Evolutionary conservation across 257 asterid genomes (phyloP).

Genomic region (Cordia subcordata): DNA sequence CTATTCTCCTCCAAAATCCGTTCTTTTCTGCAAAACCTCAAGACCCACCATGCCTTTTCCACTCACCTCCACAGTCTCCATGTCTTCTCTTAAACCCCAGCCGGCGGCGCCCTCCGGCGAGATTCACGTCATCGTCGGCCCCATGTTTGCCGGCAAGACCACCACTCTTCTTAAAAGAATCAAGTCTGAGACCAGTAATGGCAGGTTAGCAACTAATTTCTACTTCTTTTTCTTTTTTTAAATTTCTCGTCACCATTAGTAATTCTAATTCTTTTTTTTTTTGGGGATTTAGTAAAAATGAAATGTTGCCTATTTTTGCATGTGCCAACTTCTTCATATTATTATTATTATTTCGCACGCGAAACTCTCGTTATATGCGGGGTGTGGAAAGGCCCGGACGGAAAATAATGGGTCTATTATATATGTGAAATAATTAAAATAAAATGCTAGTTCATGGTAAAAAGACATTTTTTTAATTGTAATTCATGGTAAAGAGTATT

Average conservation of each 20-base stretch:
- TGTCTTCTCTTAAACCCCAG: slow-evolving; percentile 30
- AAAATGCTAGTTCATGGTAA: too few relatives aligned
- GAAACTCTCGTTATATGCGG: too few relatives aligned
- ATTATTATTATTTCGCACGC: too few relatives aligned
- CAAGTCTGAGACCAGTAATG: slow-evolving; percentile 63
- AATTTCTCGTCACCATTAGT: background rate
- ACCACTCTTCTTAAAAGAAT: slow-evolving; percentile 85
- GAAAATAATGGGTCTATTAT: too few relatives aligned
- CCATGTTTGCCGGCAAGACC: slow-evolving; percentile 98
- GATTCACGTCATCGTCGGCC: slow-evolving; percentile 89
- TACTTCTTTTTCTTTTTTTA: background rate
- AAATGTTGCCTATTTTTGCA: too few relatives aligned
- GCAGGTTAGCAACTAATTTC: slow-evolving; percentile 54
- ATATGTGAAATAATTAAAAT: too few relatives aligned
- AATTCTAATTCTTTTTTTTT: too few relatives aligned
- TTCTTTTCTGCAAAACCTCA: slow-evolving; percentile 21
- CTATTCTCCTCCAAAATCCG: slow-evolving; percentile 26
- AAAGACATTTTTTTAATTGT: too few relatives aligned
- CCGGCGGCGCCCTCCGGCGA: slow-evolving; percentile 56
- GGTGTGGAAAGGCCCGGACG: too few relatives aligned
- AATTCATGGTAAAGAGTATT: too few relatives aligned
- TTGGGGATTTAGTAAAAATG: too few relatives aligned
- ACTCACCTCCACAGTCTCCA: slow-evolving; percentile 9
- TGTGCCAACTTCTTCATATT: too few relatives aligned
- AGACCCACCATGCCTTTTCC: slow-evolving; percentile 3